These are phyloP conservation scores for Eudorina sp. DNA, from an alignment of 139 green algal species.

Conservation along the genomic window DNA sequence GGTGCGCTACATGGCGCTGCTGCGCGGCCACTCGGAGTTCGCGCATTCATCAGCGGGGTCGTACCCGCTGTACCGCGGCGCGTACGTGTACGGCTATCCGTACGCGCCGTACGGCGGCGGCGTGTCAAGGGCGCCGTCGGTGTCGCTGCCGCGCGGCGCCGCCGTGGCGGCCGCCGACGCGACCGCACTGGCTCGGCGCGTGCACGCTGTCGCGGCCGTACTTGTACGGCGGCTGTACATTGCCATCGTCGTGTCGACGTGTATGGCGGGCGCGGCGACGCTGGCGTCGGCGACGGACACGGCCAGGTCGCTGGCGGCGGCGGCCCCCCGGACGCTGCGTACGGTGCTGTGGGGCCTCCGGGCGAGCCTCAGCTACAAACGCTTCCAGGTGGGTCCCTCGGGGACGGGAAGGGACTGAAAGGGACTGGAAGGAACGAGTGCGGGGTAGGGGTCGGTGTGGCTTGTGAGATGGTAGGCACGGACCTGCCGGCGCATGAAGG, in stretches of 20 bases:
- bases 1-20: slow-evolving; percentile 45
- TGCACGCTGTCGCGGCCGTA: not conserved
- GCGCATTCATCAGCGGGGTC: slow-evolving; percentile 15
- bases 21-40: slow-evolving; percentile 26
- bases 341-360: slow-evolving; percentile 58
- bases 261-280: not conserved
- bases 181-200: not conserved
- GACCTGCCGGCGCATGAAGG: too few relatives aligned
- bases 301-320: slow-evolving; percentile 31
- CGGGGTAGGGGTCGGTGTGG: too few relatives aligned
- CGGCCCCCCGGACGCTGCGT: slow-evolving; percentile 52
- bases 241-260: not conserved
- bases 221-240: slow-evolving; percentile 15
- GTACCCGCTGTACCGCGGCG: slow-evolving; percentile 26
- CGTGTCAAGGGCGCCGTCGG: not conserved
- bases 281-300: slow-evolving; percentile 18
- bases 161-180: slow-evolving; percentile 20
- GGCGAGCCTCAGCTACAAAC: slow-evolving; percentile 56
- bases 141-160: not conserved
- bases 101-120: slow-evolving; percentile 44
- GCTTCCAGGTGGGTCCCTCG: slow-evolving; percentile 36
- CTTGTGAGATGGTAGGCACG: too few relatives aligned
- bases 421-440: not conserved
- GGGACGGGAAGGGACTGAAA: not conserved
- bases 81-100: slow-evolving; percentile 34